A percentile compares a stretch with the other conserved stretches of the same genome.
Evolutionary conservation across 768 basidiomycete genomes (phyloP).

Genomic region (Tricholoma sp.): DNA sequence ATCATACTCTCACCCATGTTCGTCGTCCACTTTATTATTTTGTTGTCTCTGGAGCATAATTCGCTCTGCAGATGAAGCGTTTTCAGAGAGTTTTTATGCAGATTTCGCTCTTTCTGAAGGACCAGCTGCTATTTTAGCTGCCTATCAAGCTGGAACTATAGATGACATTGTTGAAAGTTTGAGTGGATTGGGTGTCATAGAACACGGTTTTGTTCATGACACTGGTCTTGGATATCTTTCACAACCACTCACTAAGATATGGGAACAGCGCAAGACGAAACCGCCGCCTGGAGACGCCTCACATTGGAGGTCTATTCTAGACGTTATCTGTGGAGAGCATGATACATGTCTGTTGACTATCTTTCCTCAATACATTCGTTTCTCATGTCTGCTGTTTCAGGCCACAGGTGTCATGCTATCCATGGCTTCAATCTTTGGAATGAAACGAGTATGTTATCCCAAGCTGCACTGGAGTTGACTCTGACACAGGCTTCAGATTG

Average conservation of each 20-base stretch:
- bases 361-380: not conserved
- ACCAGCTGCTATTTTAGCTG: conserved; percentile 8
- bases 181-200: not conserved
- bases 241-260: conserved; percentile 12
- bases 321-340: conserved; percentile 5
- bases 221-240: conserved; percentile 8
- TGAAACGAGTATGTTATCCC: conserved; percentile 11
- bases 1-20: not conserved
- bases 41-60: not conserved
- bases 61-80: not conserved
- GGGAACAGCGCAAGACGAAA: conserved; percentile 16
- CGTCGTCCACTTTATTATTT: not conserved
- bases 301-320: conserved; percentile 17
- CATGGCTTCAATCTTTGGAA: conserved; percentile 14
- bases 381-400: conserved; percentile 2
- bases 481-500: conserved; percentile 8
- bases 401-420: conserved; percentile 10
- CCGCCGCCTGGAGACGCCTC: conserved; percentile 9
- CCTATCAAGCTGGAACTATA: conserved; percentile 3
- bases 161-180: not conserved
- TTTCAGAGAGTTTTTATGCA: not conserved
- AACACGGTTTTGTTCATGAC: not conserved
- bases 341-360: conserved; percentile 7
- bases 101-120: conserved; percentile 1
- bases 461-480: not conserved